These are phyloP conservation scores for Sambucus nigra DNA, from an alignment of 129 eudicot genomes.

Conservation along the genomic window DNA sequence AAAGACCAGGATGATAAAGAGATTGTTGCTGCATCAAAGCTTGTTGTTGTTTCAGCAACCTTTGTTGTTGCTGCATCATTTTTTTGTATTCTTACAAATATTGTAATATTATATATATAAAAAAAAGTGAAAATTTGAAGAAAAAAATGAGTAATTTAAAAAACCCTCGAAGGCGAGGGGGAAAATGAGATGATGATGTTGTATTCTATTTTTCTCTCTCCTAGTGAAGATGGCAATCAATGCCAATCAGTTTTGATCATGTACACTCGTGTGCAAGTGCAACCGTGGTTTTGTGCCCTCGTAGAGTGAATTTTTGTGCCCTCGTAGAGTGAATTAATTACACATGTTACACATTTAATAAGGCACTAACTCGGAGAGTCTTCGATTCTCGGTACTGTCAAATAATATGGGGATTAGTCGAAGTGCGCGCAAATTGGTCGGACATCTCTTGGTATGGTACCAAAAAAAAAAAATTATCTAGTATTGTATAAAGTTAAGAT, in stretches of 20 bases:
- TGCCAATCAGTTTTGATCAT: background rate
- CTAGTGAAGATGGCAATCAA: conserved; percentile 16
- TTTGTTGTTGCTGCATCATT: conserved; percentile 32
- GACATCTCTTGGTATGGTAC: too few relatives aligned
- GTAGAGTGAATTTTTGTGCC: too few relatives aligned
- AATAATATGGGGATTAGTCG: too few relatives aligned
- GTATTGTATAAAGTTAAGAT: too few relatives aligned
- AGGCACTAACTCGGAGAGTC: too few relatives aligned
- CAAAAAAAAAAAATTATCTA: too few relatives aligned
- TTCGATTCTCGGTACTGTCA: too few relatives aligned
- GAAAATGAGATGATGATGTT: conserved; percentile 24
- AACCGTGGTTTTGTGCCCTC: conserved; percentile 12
- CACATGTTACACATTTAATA: too few relatives aligned
- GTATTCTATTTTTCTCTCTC: background rate
- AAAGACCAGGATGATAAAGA: conserved; percentile 29
- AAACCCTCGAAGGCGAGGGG: conserved; percentile 30
- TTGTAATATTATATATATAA: too few relatives aligned
- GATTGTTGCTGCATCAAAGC: conserved; percentile 62
- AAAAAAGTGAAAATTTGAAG: too few relatives aligned
- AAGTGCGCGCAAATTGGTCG: too few relatives aligned
- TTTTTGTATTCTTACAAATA: conserved; percentile 11
- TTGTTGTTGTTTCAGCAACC: conserved; percentile 49
- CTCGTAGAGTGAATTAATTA: too few relatives aligned
- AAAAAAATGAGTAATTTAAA: conserved; percentile 13
- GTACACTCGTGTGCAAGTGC: conserved; percentile 13